phyloP scores from a whole-genome alignment of 2,329 filamentous ascomycete species.

The Onygena corvina region DNA sequence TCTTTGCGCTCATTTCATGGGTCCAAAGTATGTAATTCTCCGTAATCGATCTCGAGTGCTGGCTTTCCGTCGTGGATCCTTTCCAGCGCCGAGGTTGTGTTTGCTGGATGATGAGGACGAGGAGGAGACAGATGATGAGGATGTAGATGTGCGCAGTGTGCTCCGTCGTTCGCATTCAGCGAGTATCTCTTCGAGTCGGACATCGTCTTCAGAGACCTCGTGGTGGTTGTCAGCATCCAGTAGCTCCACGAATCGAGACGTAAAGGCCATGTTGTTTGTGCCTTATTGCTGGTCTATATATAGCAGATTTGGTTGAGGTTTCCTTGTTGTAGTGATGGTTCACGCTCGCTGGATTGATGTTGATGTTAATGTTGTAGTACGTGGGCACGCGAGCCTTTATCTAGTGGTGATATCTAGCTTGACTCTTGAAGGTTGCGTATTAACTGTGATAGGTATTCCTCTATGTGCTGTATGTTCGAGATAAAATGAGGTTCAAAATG shows the following conservation, averaged over 20 bases:
- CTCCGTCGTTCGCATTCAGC: conserved; percentile 11
- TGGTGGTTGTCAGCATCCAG: conserved; percentile 11
- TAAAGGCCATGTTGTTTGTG: conserved; percentile 9
- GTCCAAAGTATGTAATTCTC: not conserved
- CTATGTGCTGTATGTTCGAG: too few relatives aligned
- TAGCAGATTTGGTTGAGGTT: not conserved
- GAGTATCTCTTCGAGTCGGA: conserved; percentile 15
- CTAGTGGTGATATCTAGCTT: not conserved
- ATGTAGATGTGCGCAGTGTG: not conserved
- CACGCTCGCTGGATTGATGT: too few relatives aligned
- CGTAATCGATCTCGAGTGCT: not conserved
- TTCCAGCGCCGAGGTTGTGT: not conserved
- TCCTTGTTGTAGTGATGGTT: too few relatives aligned
- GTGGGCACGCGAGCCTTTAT: not conserved
- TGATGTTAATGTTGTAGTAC: too few relatives aligned
- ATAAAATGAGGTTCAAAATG: too few relatives aligned
- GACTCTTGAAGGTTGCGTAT: not conserved
- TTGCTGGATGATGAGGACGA: conserved; percentile 4
- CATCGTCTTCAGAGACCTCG: conserved; percentile 13
- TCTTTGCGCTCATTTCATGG: not conserved
- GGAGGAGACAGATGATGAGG: conserved; percentile 2
- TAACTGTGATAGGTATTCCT: too few relatives aligned
- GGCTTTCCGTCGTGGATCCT: not conserved
- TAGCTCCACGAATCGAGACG: conserved; percentile 15
- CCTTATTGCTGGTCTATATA: not conserved